Evolutionary conservation across 2,329 filamentous ascomycete species (phyloP).

Genomic region (Xylariales sp.): DNA sequence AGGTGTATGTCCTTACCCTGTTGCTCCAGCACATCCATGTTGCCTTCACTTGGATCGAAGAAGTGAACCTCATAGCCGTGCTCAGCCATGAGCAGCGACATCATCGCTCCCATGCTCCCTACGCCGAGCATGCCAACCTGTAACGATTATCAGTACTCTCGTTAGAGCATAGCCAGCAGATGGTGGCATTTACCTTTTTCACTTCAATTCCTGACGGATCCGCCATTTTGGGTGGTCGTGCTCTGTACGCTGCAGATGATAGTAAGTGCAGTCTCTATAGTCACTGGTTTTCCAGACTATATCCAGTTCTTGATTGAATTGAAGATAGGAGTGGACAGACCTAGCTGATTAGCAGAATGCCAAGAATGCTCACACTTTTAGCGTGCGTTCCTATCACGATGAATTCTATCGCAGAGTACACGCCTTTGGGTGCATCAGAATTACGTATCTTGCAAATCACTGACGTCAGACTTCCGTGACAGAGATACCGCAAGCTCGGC

Average conservation of each 20-base stretch:
- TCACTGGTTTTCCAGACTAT: too few relatives aligned
- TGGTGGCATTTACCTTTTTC: not conserved
- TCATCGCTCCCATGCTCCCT: constrained; percentile 56
- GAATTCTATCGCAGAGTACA: not conserved
- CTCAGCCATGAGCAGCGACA: constrained; percentile 55
- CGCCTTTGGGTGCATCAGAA: constrained; percentile 2
- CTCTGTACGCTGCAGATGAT: too few relatives aligned
- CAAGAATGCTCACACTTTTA: too few relatives aligned
- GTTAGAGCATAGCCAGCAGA: too few relatives aligned
- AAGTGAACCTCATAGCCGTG: constrained; percentile 49
- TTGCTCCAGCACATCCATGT: constrained; percentile 39
- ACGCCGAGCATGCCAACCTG: constrained; percentile 53
- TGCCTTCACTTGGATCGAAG: constrained; percentile 45
- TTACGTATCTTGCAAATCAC: constrained; percentile 2
- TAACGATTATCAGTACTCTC: not conserved
- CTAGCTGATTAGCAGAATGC: too few relatives aligned
- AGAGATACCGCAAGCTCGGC: not conserved
- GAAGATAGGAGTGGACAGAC: too few relatives aligned
- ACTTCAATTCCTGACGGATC: not conserved
- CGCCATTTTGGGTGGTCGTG: not conserved
- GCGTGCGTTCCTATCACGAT: not conserved
- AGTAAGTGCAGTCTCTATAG: too few relatives aligned
- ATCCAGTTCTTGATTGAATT: too few relatives aligned
- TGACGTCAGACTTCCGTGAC: constrained; percentile 1
- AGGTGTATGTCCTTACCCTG: constrained; percentile 25